Percentiles rank a stretch among this genome's conserved stretches.
Evolutionary conservation across 805 yeast genomes (phyloP).

Genomic region (Kazachstania psychrophila): DNA sequence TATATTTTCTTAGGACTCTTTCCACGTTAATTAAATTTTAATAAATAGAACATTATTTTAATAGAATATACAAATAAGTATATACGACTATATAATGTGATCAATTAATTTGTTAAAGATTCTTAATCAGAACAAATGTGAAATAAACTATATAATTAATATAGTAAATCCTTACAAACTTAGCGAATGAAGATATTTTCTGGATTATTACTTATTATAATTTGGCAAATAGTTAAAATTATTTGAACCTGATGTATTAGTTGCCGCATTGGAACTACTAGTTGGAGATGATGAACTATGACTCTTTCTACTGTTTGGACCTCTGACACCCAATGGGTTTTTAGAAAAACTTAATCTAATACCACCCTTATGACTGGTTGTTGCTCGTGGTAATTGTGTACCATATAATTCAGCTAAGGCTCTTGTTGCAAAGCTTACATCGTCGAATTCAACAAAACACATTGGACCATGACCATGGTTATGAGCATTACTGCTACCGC

Average conservation of each 20-base stretch:
- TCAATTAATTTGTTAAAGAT: too few relatives aligned
- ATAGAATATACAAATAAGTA: too few relatives aligned
- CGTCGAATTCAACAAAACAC: conserved; percentile 97
- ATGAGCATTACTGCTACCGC: conserved; percentile 26
- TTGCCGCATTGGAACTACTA: neutral
- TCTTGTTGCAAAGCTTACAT: conserved; percentile 79
- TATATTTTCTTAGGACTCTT: too few relatives aligned
- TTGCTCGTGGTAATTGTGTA: conserved; percentile 66
- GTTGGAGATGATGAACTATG: conserved; percentile 10
- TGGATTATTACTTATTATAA: neutral
- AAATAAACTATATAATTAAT: too few relatives aligned
- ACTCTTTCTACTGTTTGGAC: conserved; percentile 39
- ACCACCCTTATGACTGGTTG: conserved; percentile 61
- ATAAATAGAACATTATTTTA: too few relatives aligned
- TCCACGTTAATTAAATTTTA: too few relatives aligned
- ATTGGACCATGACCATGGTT: conserved; percentile 72
- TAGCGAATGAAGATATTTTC: too few relatives aligned
- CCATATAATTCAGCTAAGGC: conserved; percentile 91
- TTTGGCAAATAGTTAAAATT: conserved; percentile 2
- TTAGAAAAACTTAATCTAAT: conserved; percentile 84
- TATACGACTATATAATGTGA: too few relatives aligned
- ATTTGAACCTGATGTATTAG: neutral
- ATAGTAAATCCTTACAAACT: too few relatives aligned
- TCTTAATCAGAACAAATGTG: too few relatives aligned
- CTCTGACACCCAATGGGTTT: conserved; percentile 94